Percentiles rank a stretch among this genome's conserved stretches.
These are phyloP conservation scores for Triticum monococcum DNA, from an alignment of 176 grass and related monocot species.

Conservation along the genomic window DNA sequence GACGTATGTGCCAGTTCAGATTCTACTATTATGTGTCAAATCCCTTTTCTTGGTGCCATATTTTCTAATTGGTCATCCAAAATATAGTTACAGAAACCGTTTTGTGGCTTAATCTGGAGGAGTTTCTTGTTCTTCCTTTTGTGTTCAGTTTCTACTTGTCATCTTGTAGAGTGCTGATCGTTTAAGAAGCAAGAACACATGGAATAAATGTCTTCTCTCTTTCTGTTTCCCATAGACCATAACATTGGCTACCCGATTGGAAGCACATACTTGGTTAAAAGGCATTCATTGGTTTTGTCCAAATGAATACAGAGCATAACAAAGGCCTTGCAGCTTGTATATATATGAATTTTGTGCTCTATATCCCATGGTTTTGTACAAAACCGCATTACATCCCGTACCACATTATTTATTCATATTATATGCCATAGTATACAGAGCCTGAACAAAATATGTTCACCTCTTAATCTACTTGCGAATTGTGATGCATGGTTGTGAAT, in stretches of 20 bases:
- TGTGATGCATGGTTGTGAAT: not conserved
- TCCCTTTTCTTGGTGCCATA: not conserved
- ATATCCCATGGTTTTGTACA: not conserved
- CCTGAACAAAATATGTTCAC: not conserved
- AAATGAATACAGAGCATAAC: not conserved
- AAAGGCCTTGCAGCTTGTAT: not conserved
- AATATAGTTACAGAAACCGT: not conserved
- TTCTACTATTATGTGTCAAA: not conserved
- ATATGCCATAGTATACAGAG: not conserved
- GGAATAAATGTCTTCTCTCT: not conserved
- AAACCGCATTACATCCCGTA: not conserved
- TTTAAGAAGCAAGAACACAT: not conserved
- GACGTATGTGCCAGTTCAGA: not conserved
- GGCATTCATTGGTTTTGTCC: not conserved
- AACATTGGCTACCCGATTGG: not conserved
- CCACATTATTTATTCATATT: not conserved
- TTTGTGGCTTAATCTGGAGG: not conserved
- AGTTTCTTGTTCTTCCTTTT: not conserved
- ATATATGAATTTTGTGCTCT: slow-evolving; percentile 5
- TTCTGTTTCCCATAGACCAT: not conserved
- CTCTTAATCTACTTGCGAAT: not conserved
- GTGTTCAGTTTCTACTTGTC: not conserved
- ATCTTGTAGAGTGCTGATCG: not conserved
- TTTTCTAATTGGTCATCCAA: not conserved
- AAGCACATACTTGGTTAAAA: not conserved